phyloP scores from a whole-genome alignment of 2,329 filamentous ascomycete species.

The Orbilia quercus region DNA sequence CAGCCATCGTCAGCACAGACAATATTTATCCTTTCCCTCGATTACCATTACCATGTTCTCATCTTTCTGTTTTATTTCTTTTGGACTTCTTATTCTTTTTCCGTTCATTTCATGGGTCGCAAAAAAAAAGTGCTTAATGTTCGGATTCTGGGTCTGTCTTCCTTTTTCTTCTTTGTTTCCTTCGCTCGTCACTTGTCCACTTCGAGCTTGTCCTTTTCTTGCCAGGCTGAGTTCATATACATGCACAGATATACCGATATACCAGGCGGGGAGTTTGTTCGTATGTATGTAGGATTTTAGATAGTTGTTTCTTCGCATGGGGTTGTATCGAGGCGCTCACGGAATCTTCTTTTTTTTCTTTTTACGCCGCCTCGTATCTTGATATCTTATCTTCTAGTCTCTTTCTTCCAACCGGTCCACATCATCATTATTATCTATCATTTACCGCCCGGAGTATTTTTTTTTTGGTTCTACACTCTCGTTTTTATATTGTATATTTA shows the following conservation, averaged over 20 bases:
- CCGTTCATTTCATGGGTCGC: not conserved
- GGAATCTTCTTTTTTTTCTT: not conserved
- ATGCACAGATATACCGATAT: slow-evolving; percentile 1
- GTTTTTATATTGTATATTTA: not conserved
- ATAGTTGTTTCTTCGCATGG: slow-evolving; percentile 4
- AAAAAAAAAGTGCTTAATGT: slow-evolving; percentile 25
- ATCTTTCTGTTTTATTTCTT: slow-evolving; percentile 10
- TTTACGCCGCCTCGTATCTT: too few species aligned
- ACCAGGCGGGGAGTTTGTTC: slow-evolving; percentile 11
- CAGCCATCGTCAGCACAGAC: too few species aligned
- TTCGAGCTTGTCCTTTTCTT: not conserved
- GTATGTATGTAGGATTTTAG: slow-evolving; percentile 23
- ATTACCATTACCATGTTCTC: not conserved
- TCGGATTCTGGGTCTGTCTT: not conserved
- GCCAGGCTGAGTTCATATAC: not conserved
- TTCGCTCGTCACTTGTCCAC: not conserved
- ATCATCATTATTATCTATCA: too few species aligned
- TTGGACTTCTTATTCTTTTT: not conserved
- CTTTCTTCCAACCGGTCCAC: too few species aligned
- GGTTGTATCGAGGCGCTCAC: slow-evolving; percentile 6
- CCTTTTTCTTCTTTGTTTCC: not conserved
- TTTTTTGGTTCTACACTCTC: not conserved
- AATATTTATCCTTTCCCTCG: slow-evolving; percentile 10
- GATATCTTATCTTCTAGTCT: too few species aligned
- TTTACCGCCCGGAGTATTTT: too few species aligned